phyloP scores from a whole-genome alignment of 2,329 filamentous ascomycete species.

The Dissoconium aciculare region DNA sequence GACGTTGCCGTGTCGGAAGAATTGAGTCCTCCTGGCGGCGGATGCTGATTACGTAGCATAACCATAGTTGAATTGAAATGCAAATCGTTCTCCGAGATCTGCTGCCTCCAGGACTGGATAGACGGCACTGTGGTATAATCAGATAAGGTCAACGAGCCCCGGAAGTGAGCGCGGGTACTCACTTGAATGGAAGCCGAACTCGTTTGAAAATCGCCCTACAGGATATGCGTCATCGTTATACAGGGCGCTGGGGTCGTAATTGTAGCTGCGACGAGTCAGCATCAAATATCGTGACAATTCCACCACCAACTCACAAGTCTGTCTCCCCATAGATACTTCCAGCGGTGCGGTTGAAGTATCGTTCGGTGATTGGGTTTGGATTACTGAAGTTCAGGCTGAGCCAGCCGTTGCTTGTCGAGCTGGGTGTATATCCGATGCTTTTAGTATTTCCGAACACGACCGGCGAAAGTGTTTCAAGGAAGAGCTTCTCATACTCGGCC shows the following conservation, averaged over 20 bases:
- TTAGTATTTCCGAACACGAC: slow-evolving; percentile 43
- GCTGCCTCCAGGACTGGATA: slow-evolving; percentile 43
- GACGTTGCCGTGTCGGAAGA: slow-evolving; percentile 33
- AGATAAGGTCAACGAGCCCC: neutral
- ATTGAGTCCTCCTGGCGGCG: slow-evolving; percentile 35
- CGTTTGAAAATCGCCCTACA: slow-evolving; percentile 45
- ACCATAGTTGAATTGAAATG: slow-evolving; percentile 43
- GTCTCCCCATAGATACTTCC: slow-evolving; percentile 46
- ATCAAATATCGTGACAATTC: slow-evolving; percentile 1
- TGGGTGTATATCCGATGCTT: slow-evolving; percentile 47
- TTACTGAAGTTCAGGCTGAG: slow-evolving; percentile 39
- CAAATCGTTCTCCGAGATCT: slow-evolving; percentile 36
- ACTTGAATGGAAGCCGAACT: slow-evolving; percentile 45
- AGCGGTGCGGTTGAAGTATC: slow-evolving; percentile 40
- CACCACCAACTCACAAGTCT: slow-evolving; percentile 12
- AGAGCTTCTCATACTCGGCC: slow-evolving; percentile 44
- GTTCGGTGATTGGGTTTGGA: slow-evolving; percentile 37
- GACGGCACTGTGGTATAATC: slow-evolving; percentile 38
- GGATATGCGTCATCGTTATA: slow-evolving; percentile 44
- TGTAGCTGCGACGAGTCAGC: slow-evolving; percentile 36
- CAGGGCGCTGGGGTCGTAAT: slow-evolving; percentile 38
- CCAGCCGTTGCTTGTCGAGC: slow-evolving; percentile 46
- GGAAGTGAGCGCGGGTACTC: too few relatives aligned
- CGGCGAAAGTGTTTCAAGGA: slow-evolving; percentile 40
- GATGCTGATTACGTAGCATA: slow-evolving; percentile 45